Base-by-base conservation (phyloP, 805 yeast species). In the Cyberlindnera misumaiensis region DNA sequence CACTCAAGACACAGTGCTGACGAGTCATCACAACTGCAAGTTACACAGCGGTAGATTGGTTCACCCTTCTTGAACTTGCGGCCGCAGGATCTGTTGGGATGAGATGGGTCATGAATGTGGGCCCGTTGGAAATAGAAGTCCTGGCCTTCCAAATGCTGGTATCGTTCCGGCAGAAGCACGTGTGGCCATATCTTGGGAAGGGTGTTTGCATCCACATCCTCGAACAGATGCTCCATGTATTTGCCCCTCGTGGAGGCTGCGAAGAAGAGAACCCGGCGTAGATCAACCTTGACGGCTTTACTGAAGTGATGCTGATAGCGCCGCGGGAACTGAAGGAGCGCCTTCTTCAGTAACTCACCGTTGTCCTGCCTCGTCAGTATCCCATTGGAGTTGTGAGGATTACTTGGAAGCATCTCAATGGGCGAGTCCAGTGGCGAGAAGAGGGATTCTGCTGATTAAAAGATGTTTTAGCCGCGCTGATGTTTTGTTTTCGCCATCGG, bases 1-100 rank as follows among this genome's bases (percentile, higher is more conserved):
- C 97, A 89, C 42, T 71, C 64, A 10, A 79, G 70, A 56, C 97
- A 89, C 9, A 89, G 61, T 0, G 89, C 95, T 58, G 94, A 83
- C 0, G 90, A 79, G 32, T 84, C 95, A 53, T 86, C 95, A 36
- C 71, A 71, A 0, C 86, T 89, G 60, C 94, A 69, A 26, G 89
- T 73, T 26, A 77, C 51, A 54, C 95, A 86, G 30, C 88, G 67
- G 54, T 83, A 83, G 3, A 86, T 80, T 0, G 93, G 88, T 53
- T 85, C 95, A 5, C 95, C 95, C 35, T 77, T 73, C 33, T 73
- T 67, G 50, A 86, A 81, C 36, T 78, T 77, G 15, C 80, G 65
- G 2, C 86, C 82, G 57, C 95, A 86, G 1, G 90, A 81, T 57
- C 84, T 65, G 13, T 77, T 73, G 15, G 73, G 68, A 53, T 85